Evolutionary conservation across 2,329 filamentous ascomycete genomes (phyloP), one percentile per base, ranked within the genome.

Genomic region (Colletotrichum australisinense): DNA sequence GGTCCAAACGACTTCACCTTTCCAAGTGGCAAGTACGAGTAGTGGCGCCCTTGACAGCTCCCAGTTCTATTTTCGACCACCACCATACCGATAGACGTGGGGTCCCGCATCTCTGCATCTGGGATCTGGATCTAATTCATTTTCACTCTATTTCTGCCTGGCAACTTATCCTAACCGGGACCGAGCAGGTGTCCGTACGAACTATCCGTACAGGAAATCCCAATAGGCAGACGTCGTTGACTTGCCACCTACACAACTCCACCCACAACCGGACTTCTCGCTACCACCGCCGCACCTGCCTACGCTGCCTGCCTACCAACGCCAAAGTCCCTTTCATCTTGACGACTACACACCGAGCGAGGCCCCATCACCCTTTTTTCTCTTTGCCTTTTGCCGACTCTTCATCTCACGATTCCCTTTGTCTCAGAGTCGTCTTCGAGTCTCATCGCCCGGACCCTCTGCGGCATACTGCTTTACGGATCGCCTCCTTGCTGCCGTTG

Each of bases 121-220:
- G 14, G 3, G 2, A 7, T 24, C 26, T 24, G 12, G 9, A 26
- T 52, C 26, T 6, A 49, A n/a, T 30, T 19, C 49, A 19, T 8
- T n/a, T 16, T 52, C n/a, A 24, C 22, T 55, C 53, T 70, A 11
- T n/a, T 46, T 35, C 38, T 68, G 28, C 57, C 57, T 72, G 46
- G 19, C 26, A 24, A 30, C 6, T 46, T 30, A 38, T 55, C 19
- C 58, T 63, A 24, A 63, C 42, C 60, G 28, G 26, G 46, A 24
- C 60, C 26, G 22, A 60, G 35, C 12, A 24, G 26, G n/a, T 28
- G 7, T 22, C 38, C 38, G 38, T 42, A 16, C 14, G 14, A 42
- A 56, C 24, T 56, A 30, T 30, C 30, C 30, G 8, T 30, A 30
- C 26, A n/a, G 19, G 32, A 19, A 53, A 12, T 8, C 56, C 42